Percentiles rank a stretch among this genome's conserved stretches.
phyloP scores from a whole-genome alignment of 352 stramenopile genomes.

The Phytophthora citrophthora region DNA sequence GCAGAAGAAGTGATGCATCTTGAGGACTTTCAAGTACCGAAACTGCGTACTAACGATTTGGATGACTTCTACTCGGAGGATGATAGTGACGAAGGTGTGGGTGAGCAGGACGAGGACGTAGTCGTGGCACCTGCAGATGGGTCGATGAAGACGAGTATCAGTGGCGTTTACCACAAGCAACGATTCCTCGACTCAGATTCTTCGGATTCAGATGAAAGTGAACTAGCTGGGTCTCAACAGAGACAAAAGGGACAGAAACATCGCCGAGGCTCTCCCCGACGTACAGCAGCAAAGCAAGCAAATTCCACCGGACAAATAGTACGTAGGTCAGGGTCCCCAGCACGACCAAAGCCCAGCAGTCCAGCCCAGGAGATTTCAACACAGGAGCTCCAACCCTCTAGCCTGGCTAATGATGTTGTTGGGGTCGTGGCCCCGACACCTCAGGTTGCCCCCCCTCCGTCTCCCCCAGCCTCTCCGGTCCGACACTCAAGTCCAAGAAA shows the following conservation, averaged over 20 bases:
- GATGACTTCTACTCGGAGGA: slow-evolving; percentile 85
- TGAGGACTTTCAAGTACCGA: slow-evolving; percentile 83
- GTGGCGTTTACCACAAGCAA: slow-evolving; percentile 70
- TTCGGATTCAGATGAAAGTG: slow-evolving; percentile 45
- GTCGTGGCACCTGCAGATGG: slow-evolving; percentile 41
- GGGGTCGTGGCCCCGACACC: slow-evolving; percentile 4
- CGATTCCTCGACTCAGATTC: slow-evolving; percentile 76
- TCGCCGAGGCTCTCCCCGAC: slow-evolving; percentile 6
- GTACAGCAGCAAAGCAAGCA: slow-evolving; percentile 12
- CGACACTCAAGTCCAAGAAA: slow-evolving; percentile 8
- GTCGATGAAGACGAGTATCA: slow-evolving; percentile 30
- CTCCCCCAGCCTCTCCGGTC: slow-evolving; percentile 10
- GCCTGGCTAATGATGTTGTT: neutral
- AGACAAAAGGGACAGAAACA: slow-evolving; percentile 8
- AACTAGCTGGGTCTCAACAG: slow-evolving; percentile 1
- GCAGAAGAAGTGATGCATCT: slow-evolving; percentile 55
- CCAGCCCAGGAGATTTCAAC: neutral
- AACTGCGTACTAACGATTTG: slow-evolving; percentile 58
- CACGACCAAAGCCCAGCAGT: slow-evolving; percentile 10
- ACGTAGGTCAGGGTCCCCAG: slow-evolving; percentile 8
- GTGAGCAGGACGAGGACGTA: slow-evolving; percentile 62
- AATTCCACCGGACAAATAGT: neutral
- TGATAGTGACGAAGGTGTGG: slow-evolving; percentile 57
- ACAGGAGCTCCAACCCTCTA: slow-evolving; percentile 2
- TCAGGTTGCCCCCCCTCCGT: slow-evolving; percentile 1